Conservation (phyloP, 441 rosid genomes). For the Biscutella laevigata region DNA sequence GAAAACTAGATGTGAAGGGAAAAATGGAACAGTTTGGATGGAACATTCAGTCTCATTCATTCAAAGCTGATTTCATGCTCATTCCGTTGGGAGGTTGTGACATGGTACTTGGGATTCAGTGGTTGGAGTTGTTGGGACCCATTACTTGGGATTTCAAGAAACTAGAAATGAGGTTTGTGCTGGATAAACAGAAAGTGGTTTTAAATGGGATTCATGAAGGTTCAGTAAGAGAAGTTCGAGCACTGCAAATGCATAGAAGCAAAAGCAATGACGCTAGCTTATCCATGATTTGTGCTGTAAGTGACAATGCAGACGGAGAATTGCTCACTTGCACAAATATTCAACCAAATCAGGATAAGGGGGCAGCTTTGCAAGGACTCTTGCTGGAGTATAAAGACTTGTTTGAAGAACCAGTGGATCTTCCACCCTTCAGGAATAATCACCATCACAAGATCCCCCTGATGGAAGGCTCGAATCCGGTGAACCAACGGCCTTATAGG, state of each 20-base stretch:
- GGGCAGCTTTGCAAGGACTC: not conserved
- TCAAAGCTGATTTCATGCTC: not conserved
- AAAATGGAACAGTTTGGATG: no score
- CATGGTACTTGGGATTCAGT: not conserved
- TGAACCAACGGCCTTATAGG: not conserved
- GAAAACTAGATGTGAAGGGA: no score
- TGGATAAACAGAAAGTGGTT: not conserved
- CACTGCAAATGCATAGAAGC: not conserved
- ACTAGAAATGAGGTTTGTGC: not conserved
- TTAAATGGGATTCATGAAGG: not conserved
- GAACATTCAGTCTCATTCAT: no score
- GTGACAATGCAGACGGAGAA: no score
- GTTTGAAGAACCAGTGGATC: not conserved
- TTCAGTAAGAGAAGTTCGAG: not conserved
- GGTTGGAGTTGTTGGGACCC: not conserved
- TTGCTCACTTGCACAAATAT: no score
- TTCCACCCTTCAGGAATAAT: not conserved
- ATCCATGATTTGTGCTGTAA: not conserved
- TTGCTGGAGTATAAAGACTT: not conserved
- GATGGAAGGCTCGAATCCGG: not conserved
- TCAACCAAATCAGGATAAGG: not conserved
- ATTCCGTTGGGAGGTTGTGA: not conserved
- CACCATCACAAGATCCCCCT: not conserved
- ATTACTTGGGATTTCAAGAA: not conserved
- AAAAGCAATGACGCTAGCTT: accelerated